These are phyloP conservation scores for Pseudocercospora eumusae DNA, from an alignment of 2,329 filamentous ascomycete genomes.

Conservation along the genomic window DNA sequence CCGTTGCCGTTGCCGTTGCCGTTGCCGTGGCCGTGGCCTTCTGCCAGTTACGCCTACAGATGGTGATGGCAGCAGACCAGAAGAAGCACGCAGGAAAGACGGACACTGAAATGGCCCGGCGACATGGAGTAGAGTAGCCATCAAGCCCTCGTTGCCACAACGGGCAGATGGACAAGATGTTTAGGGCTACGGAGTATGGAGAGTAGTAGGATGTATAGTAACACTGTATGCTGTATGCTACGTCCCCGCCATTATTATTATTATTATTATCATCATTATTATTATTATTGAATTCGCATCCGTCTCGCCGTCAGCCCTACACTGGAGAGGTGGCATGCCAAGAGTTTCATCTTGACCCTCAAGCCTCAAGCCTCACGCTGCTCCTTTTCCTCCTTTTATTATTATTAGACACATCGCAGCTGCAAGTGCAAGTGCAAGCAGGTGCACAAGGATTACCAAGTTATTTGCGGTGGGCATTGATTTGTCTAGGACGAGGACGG, in stretches of 20 bases:
- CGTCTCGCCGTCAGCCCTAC: not conserved
- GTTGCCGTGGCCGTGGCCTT: too few relatives aligned
- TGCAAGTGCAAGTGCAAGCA: not conserved
- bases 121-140: not conserved
- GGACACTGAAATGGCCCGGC: too few relatives aligned
- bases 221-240: too few relatives aligned
- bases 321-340: not conserved
- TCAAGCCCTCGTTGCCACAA: not conserved
- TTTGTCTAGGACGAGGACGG: not conserved
- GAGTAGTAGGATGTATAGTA: not conserved
- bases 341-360: conserved; percentile 6
- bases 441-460: conserved; percentile 5
- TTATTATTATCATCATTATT: too few relatives aligned
- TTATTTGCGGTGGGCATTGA: conserved; percentile 5
- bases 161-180: not conserved
- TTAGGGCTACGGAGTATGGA: too few relatives aligned
- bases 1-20: too few relatives aligned
- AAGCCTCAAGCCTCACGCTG: not conserved
- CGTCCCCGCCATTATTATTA: too few relatives aligned
- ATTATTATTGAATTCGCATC: too few relatives aligned
- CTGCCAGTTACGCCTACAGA: too few relatives aligned
- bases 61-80: too few relatives aligned
- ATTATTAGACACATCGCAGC: not conserved
- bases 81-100: too few relatives aligned
- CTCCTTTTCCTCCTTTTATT: conserved; percentile 7